These are phyloP conservation scores for Puccinia horiana DNA, from an alignment of 1,284 basidiomycete species.

Conservation along the genomic window DNA sequence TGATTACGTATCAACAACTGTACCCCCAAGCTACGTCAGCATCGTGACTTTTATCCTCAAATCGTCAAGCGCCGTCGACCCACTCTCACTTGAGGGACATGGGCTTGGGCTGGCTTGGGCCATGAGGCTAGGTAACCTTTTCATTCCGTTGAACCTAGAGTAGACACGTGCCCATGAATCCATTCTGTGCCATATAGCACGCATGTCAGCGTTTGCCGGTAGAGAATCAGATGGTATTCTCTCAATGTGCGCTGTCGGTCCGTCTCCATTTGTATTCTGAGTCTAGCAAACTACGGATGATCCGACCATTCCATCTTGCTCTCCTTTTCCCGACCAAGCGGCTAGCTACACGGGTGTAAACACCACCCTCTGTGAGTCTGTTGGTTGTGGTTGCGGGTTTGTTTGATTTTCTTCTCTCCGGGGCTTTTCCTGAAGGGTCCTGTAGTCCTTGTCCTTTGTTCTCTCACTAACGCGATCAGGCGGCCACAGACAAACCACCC, in stretches of 20 bases:
- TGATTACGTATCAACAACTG: slow-evolving; percentile 2
- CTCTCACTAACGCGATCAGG: slow-evolving; percentile 1
- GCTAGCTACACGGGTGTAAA: slow-evolving; percentile 8
- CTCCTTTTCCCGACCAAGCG: slow-evolving; percentile 29
- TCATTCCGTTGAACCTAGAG: slow-evolving; percentile 13
- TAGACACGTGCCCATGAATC: background rate
- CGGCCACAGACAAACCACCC: slow-evolving; percentile 2
- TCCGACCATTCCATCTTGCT: slow-evolving; percentile 16
- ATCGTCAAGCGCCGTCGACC: slow-evolving; percentile 9
- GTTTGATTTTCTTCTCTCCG: background rate
- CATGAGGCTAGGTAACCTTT: slow-evolving; percentile 10
- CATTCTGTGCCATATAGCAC: background rate
- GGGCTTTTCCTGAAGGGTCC: background rate
- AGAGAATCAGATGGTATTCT: slow-evolving; percentile 14
- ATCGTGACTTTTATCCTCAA: slow-evolving; percentile 19
- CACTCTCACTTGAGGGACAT: background rate
- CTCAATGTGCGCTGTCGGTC: background rate
- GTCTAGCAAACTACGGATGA: slow-evolving; percentile 6
- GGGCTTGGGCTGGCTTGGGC: background rate
- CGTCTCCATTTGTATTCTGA: background rate
- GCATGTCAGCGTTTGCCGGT: background rate
- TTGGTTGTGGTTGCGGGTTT: background rate
- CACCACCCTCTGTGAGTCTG: background rate
- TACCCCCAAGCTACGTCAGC: slow-evolving; percentile 16
- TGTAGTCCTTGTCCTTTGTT: background rate